phyloP scores from a whole-genome alignment of 2,329 filamentous ascomycete species.

The Monilinia fructigena region DNA sequence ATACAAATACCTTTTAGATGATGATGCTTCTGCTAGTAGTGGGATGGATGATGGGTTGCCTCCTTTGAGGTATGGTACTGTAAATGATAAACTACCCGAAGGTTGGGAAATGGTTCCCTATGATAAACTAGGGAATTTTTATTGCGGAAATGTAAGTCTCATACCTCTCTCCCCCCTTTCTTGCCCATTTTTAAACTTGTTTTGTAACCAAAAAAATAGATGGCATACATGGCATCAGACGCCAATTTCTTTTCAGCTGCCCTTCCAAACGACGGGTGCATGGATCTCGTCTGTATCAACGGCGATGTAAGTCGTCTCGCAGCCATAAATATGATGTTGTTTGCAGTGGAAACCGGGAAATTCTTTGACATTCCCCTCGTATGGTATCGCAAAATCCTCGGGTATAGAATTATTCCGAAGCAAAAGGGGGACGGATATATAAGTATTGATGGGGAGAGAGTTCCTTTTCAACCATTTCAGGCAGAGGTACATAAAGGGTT shows the following conservation, averaged over 20 bases:
- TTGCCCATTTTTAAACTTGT: too few relatives aligned
- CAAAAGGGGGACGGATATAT: constrained; percentile 75
- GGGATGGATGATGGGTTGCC: constrained; percentile 58
- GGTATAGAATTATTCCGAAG: constrained; percentile 79
- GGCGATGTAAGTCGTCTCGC: constrained; percentile 69
- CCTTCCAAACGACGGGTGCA: constrained; percentile 76
- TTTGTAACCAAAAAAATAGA: constrained; percentile 46
- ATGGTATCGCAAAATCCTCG: constrained; percentile 80
- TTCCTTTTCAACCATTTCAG: constrained; percentile 88
- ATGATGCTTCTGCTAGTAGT: constrained; percentile 38
- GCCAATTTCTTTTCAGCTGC: constrained; percentile 85
- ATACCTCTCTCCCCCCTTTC: not conserved
- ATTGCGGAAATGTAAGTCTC: constrained; percentile 74
- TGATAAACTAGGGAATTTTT: constrained; percentile 86
- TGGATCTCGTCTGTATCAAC: constrained; percentile 80
- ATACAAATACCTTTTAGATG: constrained; percentile 37
- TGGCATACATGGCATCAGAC: constrained; percentile 87
- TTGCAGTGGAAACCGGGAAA: constrained; percentile 67
- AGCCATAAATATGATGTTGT: constrained; percentile 68
- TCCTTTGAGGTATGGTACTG: constrained; percentile 72
- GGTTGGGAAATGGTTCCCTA: constrained; percentile 74
- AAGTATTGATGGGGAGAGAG: constrained; percentile 86
- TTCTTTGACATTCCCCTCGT: constrained; percentile 81
- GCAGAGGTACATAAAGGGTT: constrained; percentile 81
- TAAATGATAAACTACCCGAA: constrained; percentile 71